Conservation (phyloP, 225 moss, liverwort and hornwort genomes). For the Polytrichum formosum region DNA sequence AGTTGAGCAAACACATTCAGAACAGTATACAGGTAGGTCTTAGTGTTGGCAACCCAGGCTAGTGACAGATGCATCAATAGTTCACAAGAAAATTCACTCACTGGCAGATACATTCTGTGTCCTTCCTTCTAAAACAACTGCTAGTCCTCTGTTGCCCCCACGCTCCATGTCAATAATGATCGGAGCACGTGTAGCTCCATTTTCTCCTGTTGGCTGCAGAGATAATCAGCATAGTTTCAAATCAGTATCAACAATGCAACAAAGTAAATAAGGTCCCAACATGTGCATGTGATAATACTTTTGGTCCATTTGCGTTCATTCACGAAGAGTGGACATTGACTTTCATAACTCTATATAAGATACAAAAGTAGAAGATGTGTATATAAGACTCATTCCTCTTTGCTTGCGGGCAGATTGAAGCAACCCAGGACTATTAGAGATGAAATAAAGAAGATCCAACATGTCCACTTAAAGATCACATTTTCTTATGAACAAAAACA, state of each 20-base stretch:
- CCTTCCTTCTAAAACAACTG: conserved; percentile 75
- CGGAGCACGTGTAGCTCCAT: conserved; percentile 96
- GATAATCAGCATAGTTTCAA: neutral
- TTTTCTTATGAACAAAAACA: no score
- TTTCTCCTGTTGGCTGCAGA: conserved; percentile 89
- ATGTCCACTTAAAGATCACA: no score
- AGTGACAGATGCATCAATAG: neutral
- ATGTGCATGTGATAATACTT: neutral
- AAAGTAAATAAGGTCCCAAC: neutral
- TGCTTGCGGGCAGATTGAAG: no score
- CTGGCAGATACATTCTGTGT: conserved; percentile 74
- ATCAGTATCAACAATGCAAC: neutral
- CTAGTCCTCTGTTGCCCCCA: conserved; percentile 60
- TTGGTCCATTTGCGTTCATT: no score
- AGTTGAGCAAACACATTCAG: neutral
- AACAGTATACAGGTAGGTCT: neutral
- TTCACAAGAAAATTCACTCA: conserved; percentile 33
- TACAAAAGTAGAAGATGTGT: neutral
- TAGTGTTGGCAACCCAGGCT: neutral
- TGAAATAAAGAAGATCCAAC: no score
- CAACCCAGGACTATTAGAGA: no score
- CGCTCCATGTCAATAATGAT: conserved; percentile 85
- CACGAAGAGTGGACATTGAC: no score
- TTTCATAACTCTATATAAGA: no score
- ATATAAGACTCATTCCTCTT: no score